Conservation (phyloP, 139 green algal genomes). For the Marvania coccoides region DNA sequence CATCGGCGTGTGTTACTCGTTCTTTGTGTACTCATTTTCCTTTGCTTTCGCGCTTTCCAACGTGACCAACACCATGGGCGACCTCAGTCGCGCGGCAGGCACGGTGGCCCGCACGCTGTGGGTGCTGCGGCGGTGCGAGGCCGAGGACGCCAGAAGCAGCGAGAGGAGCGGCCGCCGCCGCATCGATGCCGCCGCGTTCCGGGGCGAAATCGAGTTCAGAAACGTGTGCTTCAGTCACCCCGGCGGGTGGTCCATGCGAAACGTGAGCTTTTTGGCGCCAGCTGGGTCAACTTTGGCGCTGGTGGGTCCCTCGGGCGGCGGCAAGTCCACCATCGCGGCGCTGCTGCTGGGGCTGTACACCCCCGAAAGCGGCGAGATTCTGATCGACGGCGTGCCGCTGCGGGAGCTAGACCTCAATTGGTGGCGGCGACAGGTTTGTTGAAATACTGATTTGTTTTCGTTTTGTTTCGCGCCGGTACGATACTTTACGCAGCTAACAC, state of each 20-base stretch:
- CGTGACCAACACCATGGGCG: conserved; percentile 17
- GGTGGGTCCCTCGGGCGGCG: conserved; percentile 61
- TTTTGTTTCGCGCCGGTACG: no score
- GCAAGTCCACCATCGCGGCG: conserved; percentile 84
- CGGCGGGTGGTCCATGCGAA: conserved; percentile 17
- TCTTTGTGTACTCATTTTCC: conserved; percentile 23
- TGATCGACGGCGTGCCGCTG: conserved; percentile 77
- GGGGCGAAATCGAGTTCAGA: conserved; percentile 7
- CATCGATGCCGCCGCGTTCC: background rate
- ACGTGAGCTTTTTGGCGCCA: conserved; percentile 31
- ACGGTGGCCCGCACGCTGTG: conserved; percentile 7
- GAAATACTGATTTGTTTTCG: no score
- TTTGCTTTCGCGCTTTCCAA: conserved; percentile 25
- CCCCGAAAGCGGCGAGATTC: conserved; percentile 37
- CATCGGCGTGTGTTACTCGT: conserved; percentile 18
- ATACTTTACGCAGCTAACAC: no score
- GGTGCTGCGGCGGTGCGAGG: conserved; percentile 3
- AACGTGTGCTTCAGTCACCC: conserved; percentile 21
- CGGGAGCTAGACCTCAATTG: conserved; percentile 45
- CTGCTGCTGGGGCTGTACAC: conserved; percentile 91
- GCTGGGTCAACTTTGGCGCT: conserved; percentile 49
- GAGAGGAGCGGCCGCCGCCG: background rate
- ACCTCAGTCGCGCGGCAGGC: conserved; percentile 7
- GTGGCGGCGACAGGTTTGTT: conserved; percentile 34
- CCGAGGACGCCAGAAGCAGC: background rate